These are phyloP conservation scores for Torulaspora pretoriensis DNA, from an alignment of 1,139 yeast genomes.

Conservation along the genomic window DNA sequence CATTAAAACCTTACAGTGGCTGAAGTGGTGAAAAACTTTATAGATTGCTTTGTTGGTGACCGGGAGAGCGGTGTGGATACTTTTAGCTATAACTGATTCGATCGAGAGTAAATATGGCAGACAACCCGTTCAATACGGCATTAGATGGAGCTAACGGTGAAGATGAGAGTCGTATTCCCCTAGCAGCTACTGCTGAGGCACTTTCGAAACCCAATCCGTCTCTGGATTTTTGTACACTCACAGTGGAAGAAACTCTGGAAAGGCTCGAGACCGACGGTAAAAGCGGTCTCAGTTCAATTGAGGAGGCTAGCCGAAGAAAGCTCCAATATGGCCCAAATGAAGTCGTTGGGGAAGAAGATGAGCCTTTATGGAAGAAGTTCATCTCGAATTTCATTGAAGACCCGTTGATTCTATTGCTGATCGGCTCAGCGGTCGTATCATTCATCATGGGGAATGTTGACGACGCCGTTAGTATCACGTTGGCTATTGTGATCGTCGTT, in stretches of 20 bases:
- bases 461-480: constrained; percentile 81
- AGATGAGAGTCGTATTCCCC: constrained; percentile 9
- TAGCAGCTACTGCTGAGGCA: constrained; percentile 19
- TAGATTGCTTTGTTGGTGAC: not conserved
- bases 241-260: constrained; percentile 57
- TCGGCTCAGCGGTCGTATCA: constrained; percentile 80
- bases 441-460: constrained; percentile 88
- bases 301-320: constrained; percentile 67
- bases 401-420: constrained; percentile 77
- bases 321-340: constrained; percentile 56
- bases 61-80: not conserved
- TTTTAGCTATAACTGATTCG: not conserved
- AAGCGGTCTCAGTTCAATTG: constrained; percentile 59
- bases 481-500: constrained; percentile 84
- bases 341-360: constrained; percentile 24
- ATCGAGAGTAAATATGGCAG: constrained; percentile 22
- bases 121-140: constrained; percentile 34
- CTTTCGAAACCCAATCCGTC: constrained; percentile 36
- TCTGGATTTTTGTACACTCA: constrained; percentile 46
- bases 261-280: constrained; percentile 60
- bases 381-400: constrained; percentile 76
- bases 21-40: not conserved
- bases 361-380: constrained; percentile 58
- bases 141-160: constrained; percentile 14
- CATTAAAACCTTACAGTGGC: not conserved